Evolutionary conservation across 345 rosid genomes (phyloP).

Genomic region (Bruguiera parviflora): DNA sequence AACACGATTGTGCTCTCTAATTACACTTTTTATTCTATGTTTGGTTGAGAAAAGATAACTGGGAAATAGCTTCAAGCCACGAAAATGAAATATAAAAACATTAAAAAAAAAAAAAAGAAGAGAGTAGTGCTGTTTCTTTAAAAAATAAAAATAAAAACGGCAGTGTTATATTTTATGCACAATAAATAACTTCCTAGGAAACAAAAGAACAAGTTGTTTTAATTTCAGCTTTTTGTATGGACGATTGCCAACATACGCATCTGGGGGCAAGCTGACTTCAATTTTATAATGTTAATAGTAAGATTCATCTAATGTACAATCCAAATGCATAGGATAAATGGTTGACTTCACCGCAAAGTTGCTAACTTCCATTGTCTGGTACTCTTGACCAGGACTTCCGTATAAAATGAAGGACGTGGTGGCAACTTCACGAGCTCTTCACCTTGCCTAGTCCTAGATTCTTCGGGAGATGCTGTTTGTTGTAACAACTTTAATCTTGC

Average conservation of each 20-base stretch:
- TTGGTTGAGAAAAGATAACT: too few relatives aligned
- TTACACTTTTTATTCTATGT: too few relatives aligned
- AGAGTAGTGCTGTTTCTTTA: too few relatives aligned
- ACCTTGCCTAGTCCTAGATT: not conserved
- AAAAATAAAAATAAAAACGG: too few relatives aligned
- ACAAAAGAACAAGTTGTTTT: too few relatives aligned
- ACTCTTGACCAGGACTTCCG: not conserved
- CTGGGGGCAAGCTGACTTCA: not conserved
- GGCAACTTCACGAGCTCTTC: not conserved
- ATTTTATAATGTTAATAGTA: not conserved
- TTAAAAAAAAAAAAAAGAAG: too few relatives aligned
- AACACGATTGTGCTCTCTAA: too few relatives aligned
- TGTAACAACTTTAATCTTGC: constrained; percentile 7
- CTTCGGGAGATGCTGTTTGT: constrained; percentile 4
- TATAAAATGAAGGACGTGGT: too few relatives aligned
- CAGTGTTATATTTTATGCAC: too few relatives aligned
- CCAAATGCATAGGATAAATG: not conserved
- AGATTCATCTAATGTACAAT: not conserved
- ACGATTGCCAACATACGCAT: not conserved
- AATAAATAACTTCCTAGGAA: too few relatives aligned
- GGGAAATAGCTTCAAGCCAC: too few relatives aligned
- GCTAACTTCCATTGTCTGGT: not conserved
- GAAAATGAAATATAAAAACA: too few relatives aligned
- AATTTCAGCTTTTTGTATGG: not conserved
- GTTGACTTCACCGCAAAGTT: constrained; percentile 6